phyloP scores from a whole-genome alignment of 192 early-diverging fungal genomes.

The Coemansia sp. region DNA sequence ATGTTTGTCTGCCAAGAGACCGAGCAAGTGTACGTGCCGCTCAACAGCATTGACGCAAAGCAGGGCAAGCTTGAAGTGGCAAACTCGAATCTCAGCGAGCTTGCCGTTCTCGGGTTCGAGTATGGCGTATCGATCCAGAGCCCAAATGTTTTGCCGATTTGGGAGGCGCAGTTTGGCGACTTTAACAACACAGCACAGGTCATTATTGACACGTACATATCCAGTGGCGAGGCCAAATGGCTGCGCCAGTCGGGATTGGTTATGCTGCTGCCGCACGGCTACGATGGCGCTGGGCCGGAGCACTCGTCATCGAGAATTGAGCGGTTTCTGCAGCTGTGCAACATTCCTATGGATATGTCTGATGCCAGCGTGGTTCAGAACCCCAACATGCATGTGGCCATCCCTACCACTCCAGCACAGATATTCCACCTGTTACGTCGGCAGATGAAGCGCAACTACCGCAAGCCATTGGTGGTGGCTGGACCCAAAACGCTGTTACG shows the following conservation, averaged over 20 bases:
- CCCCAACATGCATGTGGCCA: constrained; percentile 90
- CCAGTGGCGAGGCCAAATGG: constrained; percentile 93
- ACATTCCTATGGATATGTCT: constrained; percentile 68
- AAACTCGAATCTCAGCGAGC: constrained; percentile 88
- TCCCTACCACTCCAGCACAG: constrained; percentile 92
- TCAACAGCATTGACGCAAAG: constrained; percentile 63
- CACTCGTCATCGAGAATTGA: constrained; percentile 90
- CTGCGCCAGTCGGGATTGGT: constrained; percentile 86
- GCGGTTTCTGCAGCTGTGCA: constrained; percentile 92
- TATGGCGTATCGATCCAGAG: constrained; percentile 90
- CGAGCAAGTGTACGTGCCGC: constrained; percentile 80
- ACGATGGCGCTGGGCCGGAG: constrained; percentile 94
- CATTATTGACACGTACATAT: constrained; percentile 88
- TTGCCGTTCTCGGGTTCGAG: constrained; percentile 95
- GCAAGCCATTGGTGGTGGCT: constrained; percentile 91
- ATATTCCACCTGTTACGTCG: constrained; percentile 95
- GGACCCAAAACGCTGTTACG: constrained; percentile 71
- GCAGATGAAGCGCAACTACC: constrained; percentile 85
- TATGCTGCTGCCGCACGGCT: constrained; percentile 93
- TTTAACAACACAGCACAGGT: constrained; percentile 97
- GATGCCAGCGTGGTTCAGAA: constrained; percentile 58
- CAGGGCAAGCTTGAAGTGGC: constrained; percentile 80
- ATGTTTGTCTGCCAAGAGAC: constrained; percentile 94
- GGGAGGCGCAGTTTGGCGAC: constrained; percentile 99
- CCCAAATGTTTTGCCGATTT: constrained; percentile 83